phyloP scores from a whole-genome alignment of 176 grass and related monocot genomes.

The Oryza glumipatula region DNA sequence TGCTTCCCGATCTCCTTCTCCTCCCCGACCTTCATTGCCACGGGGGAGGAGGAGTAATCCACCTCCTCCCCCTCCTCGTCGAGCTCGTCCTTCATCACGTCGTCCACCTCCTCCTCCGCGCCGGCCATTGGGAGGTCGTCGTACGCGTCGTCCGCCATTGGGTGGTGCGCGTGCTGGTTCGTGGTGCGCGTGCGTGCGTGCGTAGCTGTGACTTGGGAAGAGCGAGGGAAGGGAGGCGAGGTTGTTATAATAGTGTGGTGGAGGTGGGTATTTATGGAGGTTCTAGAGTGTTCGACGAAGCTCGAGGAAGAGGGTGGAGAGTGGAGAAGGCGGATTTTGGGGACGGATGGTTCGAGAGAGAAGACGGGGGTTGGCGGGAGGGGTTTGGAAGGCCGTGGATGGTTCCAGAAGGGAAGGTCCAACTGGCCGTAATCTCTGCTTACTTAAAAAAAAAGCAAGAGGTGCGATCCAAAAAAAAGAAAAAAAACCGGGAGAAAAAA shows the following conservation, averaged over 20 bases:
- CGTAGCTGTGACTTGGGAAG: too few species aligned
- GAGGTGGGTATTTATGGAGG: too few species aligned
- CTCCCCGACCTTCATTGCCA: conserved; percentile 59
- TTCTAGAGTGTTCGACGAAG: conserved; percentile 41
- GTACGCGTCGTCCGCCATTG: conserved; percentile 23
- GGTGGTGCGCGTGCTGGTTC: too few species aligned
- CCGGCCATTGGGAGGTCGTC: conserved; percentile 21
- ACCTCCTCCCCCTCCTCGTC: conserved; percentile 38
- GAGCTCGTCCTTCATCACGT: conserved; percentile 25
- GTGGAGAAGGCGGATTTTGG: too few species aligned
- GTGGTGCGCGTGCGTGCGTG: too few species aligned
- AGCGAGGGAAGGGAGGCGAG: too few species aligned
- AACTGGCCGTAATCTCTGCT: too few species aligned
- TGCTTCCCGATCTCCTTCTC: conserved; percentile 90
- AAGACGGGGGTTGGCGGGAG: not conserved
- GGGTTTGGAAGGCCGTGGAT: conserved; percentile 41
- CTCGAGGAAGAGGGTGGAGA: too few species aligned
- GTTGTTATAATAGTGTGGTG: conserved; percentile 1
- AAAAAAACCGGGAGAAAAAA: too few species aligned
- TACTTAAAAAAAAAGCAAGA: too few species aligned
- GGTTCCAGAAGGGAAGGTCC: conserved; percentile 22
- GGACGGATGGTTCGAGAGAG: conserved; percentile 37
- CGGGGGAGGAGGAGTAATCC: not conserved
- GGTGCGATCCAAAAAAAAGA: too few species aligned
- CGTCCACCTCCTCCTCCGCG: conserved; percentile 29